phyloP scores from a whole-genome alignment of 129 eudicot genomes.

The Dittrichia graveolens region DNA sequence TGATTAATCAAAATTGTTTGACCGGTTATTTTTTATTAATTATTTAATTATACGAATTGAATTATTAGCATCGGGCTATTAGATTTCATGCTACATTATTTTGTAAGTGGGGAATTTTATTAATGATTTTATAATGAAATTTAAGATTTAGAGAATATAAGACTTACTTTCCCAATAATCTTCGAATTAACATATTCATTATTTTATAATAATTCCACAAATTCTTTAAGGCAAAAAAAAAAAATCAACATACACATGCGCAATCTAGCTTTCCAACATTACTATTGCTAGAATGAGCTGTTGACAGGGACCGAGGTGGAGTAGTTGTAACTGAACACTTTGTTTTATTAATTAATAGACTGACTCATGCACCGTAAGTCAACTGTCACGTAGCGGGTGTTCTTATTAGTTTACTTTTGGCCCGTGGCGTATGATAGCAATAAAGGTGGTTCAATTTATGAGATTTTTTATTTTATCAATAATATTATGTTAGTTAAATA shows the following conservation, averaged over 20 bases:
- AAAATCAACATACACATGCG: slow-evolving; percentile 37
- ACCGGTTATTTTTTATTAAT: too few species aligned
- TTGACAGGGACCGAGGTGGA: slow-evolving; percentile 46
- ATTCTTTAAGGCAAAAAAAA: not conserved
- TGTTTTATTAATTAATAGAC: slow-evolving; percentile 39
- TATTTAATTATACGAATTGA: not conserved
- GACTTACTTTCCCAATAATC: not conserved
- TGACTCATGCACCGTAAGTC: slow-evolving; percentile 32
- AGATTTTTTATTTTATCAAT: not conserved
- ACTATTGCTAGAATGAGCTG: slow-evolving; percentile 37
- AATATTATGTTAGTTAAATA: not conserved
- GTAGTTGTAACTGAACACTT: slow-evolving; percentile 67
- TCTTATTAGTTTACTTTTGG: slow-evolving; percentile 34
- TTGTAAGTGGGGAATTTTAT: slow-evolving; percentile 18
- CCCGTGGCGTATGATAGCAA: slow-evolving; percentile 43
- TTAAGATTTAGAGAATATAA: slow-evolving; percentile 24
- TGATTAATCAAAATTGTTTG: too few species aligned
- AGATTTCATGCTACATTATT: slow-evolving; percentile 8
- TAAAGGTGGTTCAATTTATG: slow-evolving; percentile 7
- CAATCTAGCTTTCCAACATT: slow-evolving; percentile 37
- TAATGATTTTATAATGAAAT: not conserved
- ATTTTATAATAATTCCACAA: slow-evolving; percentile 10
- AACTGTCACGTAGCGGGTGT: slow-evolving; percentile 47
- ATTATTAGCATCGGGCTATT: not conserved
- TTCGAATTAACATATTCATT: not conserved